These are phyloP conservation scores for Apophysomyces elegans DNA, from an alignment of 371 early-diverging fungal species.

Conservation along the genomic window DNA sequence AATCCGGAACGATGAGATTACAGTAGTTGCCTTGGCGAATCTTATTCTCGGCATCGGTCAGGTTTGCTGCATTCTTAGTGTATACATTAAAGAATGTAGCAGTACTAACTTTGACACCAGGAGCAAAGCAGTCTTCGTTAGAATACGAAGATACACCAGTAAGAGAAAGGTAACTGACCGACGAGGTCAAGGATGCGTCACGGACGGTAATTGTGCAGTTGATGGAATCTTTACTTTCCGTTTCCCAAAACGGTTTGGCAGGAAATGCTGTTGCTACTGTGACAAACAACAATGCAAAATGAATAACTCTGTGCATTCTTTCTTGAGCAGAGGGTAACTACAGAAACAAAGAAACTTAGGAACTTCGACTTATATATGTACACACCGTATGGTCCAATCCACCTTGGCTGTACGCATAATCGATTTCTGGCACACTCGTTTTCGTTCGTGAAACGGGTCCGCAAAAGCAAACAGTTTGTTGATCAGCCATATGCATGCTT, in stretches of 20 bases:
- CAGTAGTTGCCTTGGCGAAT: constrained; percentile 20
- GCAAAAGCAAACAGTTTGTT: background rate
- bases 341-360: background rate
- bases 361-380: background rate
- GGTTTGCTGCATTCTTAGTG: constrained; percentile 2
- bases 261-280: background rate
- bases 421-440: background rate
- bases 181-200: constrained; percentile 13
- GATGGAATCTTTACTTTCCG: background rate
- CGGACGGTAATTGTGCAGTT: constrained; percentile 4
- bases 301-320: background rate
- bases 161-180: constrained; percentile 13
- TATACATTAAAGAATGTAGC: constrained; percentile 14
- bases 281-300: background rate
- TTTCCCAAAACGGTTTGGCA: background rate
- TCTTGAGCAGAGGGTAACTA: background rate
- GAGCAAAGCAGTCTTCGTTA: constrained; percentile 11
- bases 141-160: constrained; percentile 16
- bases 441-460: background rate
- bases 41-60: constrained; percentile 15
- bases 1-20: constrained; percentile 16
- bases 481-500: background rate
- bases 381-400: background rate
- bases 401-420: background rate
- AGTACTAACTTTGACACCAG: constrained; percentile 9